Evolutionary conservation across 73 alveolate species (phyloP).

Genomic region (Stentor roeselii): DNA sequence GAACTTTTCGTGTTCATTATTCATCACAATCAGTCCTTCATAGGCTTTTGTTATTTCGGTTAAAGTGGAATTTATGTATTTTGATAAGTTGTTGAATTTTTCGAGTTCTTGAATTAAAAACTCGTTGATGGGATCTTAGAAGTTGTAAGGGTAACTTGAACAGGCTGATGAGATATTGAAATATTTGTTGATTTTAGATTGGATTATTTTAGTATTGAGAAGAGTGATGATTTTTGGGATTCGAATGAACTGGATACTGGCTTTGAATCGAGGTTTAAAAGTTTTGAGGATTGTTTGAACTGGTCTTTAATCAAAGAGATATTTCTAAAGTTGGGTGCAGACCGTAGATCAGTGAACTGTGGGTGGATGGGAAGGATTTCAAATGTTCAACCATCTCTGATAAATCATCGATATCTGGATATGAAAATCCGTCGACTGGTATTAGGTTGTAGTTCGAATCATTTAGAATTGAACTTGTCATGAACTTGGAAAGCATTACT

Average conservation of each 20-base stretch:
- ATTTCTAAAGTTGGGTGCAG: slow-evolving; percentile 87
- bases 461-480: slow-evolving; percentile 51
- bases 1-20: slow-evolving; percentile 78
- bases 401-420: slow-evolving; percentile 72
- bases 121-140: slow-evolving; percentile 88
- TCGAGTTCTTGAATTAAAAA: slow-evolving; percentile 85
- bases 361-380: slow-evolving; percentile 74
- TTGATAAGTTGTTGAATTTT: slow-evolving; percentile 76
- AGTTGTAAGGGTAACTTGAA: slow-evolving; percentile 78
- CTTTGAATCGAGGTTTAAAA: slow-evolving; percentile 60
- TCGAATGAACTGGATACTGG: slow-evolving; percentile 59
- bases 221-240: slow-evolving; percentile 61
- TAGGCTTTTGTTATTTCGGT: slow-evolving; percentile 70
- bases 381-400: slow-evolving; percentile 76
- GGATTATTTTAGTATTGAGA: slow-evolving; percentile 71
- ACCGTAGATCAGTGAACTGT: slow-evolving; percentile 86
- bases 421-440: slow-evolving; percentile 68
- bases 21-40: slow-evolving; percentile 89
- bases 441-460: slow-evolving; percentile 61
- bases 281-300: slow-evolving; percentile 59
- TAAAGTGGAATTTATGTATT: slow-evolving; percentile 66
- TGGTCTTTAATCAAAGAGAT: slow-evolving; percentile 86
- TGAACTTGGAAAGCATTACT: slow-evolving; percentile 80
- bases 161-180: slow-evolving; percentile 53
- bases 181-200: slow-evolving; percentile 63